phyloP scores from a whole-genome alignment of 73 alveolate genomes.

The Diophrys appendiculata region DNA sequence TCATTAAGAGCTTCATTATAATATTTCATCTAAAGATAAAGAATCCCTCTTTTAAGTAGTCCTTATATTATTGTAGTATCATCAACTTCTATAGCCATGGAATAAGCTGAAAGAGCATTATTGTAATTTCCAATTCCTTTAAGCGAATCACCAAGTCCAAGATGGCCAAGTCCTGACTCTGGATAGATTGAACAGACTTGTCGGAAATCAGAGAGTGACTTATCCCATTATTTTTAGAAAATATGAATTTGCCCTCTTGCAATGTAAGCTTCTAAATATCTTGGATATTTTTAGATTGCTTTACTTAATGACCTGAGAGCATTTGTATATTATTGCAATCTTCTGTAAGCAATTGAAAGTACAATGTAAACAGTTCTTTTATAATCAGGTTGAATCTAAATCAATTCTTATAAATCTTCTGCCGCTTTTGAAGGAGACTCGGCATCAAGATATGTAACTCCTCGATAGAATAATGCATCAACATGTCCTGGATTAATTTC shows the following conservation, averaged over 20 bases:
- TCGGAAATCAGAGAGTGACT: conserved; percentile 63
- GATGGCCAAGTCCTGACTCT: conserved; percentile 62
- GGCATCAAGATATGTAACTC: conserved; percentile 50
- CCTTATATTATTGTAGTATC: conserved; percentile 14
- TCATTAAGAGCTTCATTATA: conserved; percentile 56
- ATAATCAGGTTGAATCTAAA: conserved; percentile 50
- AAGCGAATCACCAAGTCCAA: conserved; percentile 69
- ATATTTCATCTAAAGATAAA: conserved; percentile 43
- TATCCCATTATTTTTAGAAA: conserved; percentile 52
- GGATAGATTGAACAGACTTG: conserved; percentile 30
- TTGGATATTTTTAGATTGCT: conserved; percentile 66
- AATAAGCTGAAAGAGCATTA: conserved; percentile 47
- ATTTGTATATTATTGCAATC: conserved; percentile 35
- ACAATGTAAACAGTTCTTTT: conserved; percentile 52
- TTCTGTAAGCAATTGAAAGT: conserved; percentile 63
- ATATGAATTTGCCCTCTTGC: conserved; percentile 70
- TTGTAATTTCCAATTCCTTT: conserved; percentile 62
- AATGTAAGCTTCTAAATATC: conserved; percentile 63
- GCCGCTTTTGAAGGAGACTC: conserved; percentile 44
- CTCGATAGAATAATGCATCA: conserved; percentile 61
- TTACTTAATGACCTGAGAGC: conserved; percentile 56
- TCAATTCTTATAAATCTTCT: conserved; percentile 27
- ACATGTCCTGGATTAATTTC: conserved; percentile 29
- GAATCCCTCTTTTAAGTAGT: conserved; percentile 57
- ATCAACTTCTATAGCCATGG: conserved; percentile 54